Evolutionary conservation across 164 flowering plant genomes (phyloP), one percentile per base, ranked within the genome.

Genomic region (Platanus orientalis): DNA sequence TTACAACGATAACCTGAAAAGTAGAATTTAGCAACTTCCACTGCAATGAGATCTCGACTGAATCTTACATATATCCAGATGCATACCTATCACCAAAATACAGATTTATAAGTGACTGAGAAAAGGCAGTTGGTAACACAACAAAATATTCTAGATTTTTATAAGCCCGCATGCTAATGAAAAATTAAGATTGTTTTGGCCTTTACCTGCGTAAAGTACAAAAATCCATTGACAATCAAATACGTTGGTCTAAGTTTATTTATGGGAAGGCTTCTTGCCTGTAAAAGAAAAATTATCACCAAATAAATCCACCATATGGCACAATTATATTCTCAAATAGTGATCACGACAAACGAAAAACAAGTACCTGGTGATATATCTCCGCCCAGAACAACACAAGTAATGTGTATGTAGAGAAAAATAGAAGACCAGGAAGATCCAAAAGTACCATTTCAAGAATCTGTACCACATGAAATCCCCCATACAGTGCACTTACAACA

Each of bases 321-420:
- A 44, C 19, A 13, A n/a, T 49, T 34, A 42, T 3, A 25, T 19
- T 2, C 27, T 21, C 42, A 36, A n/a, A 21, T 34, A 26, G 20
- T 44, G 67, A n/a, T 47, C 0, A 58, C n/a, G 30, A 19, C 4
- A 21, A 26, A 49, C 34, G 32, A 47, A 57, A 24, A 10, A 26
- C 9, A 28, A 29, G 39, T 75, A 89, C 96, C 95, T 89, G 95
- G 73, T 89, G 78, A 76, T 87, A 92, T 66, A 92, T 92, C 76
- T 92, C 98, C n/a, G 96, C 96, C 96, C 95, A 89, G 57, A 92
- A 92, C 58, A 89, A 70, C 28, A 89, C 92, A 57, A 92, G 89
- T 61, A 89, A 68, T 39, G 98, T 84, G 61, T 89, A 89, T 20
- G 98, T 89, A 14, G 98, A 85, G 61, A 92, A 88, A 74, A 92